Evolutionary conservation across 2,329 filamentous ascomycete genomes (phyloP), one percentile per base, ranked within the genome.

Genomic region (Hypoxylon sp.): DNA sequence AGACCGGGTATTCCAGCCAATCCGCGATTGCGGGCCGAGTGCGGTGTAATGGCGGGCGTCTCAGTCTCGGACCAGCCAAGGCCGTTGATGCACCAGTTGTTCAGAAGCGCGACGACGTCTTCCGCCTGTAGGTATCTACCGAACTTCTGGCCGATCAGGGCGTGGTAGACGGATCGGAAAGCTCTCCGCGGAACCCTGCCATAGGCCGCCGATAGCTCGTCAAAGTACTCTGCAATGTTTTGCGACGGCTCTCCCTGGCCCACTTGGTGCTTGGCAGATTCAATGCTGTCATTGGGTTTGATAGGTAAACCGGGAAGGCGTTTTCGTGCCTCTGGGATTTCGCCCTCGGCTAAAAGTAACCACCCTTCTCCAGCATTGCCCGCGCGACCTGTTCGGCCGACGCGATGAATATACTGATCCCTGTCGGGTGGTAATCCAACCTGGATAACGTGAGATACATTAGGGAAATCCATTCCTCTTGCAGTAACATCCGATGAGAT

Each of bases 401-500:
- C 81, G 61, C 91, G 87, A 77, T 93, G 91, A 62, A 94, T 90
- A 73, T 93, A 93, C 37, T 88, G 86, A 73, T 92, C 90, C 26
- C 87, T 84, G 64, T 86, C 84, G 4, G 82, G 79, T 1, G 91
- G 89, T 4, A 85, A 72, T 65, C 91, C 89, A 15, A 92, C 73
- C 72, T 94, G 91, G 61, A 94, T 88, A 64, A 93, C 91, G 72
- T 93, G 90, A n/a, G 89, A 91, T 20, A 94, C 91, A 55, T 87
- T 82, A 26, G 91, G 91, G 78, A 93, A 93, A 75, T 94, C 91
- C 89, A 94, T 93, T 69, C 91, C 91, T 76, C 91, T 84, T 11
- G 91, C 91, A 5, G 91, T 91, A 30, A 94, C 91, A 76, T 94
- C 91, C 2, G 91, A 92, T 1, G 91, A 92, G 74, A 93, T 85